These are phyloP conservation scores for Lasiodiplodia gonubiensis DNA, from an alignment of 2,329 filamentous ascomycete species.

Conservation along the genomic window DNA sequence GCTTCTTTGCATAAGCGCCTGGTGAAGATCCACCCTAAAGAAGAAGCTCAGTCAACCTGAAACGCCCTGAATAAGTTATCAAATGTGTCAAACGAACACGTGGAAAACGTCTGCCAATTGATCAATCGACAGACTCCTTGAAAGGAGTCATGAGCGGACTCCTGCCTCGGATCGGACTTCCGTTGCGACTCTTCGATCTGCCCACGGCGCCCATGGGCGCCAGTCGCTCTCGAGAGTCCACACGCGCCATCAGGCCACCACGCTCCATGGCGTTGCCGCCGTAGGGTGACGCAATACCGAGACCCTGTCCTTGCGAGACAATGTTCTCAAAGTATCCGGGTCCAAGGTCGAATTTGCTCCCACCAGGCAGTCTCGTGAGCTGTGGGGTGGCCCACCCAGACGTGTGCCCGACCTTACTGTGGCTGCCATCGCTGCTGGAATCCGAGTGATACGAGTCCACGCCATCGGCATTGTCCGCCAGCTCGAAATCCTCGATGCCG, in stretches of 20 bases:
- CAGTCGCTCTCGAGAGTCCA: constrained; percentile 84
- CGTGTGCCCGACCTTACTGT: constrained; percentile 62
- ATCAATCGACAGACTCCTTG: constrained; percentile 46
- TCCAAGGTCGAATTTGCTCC: constrained; percentile 27
- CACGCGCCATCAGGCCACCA: constrained; percentile 77
- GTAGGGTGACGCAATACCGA: constrained; percentile 40
- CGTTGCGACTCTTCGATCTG: constrained; percentile 56
- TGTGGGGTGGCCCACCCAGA: constrained; percentile 74
- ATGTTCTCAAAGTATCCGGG: constrained; percentile 37
- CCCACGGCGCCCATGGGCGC: constrained; percentile 61
- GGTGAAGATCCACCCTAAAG: background rate
- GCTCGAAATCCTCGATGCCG: constrained; percentile 72
- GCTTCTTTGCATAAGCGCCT: constrained; percentile 17
- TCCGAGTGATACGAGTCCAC: constrained; percentile 44
- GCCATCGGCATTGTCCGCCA: constrained; percentile 69
- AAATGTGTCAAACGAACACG: constrained; percentile 8
- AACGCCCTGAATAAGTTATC: constrained; percentile 11
- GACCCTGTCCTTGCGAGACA: constrained; percentile 39
- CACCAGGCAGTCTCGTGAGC: constrained; percentile 47
- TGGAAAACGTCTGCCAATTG: background rate
- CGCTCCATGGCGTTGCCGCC: constrained; percentile 59
- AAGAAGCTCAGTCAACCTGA: constrained; percentile 10
- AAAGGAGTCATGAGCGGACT: constrained; percentile 45
- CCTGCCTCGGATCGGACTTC: constrained; percentile 55
- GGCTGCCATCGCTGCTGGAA: constrained; percentile 62